phyloP scores from a whole-genome alignment of 805 yeast genomes.

The Dipodascus geniculatus region DNA sequence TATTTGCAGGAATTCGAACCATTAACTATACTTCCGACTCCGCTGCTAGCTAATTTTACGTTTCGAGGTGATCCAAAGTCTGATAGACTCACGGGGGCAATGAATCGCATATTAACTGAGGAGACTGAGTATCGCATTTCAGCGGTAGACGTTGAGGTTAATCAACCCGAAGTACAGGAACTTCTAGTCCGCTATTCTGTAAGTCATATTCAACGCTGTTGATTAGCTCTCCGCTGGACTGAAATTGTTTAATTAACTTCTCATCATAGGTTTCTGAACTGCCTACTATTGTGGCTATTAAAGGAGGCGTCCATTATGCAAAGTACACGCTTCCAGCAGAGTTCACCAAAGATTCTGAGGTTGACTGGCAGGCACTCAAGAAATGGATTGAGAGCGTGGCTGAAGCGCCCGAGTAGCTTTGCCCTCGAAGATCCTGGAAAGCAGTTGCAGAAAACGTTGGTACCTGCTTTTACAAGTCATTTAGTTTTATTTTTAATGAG shows the following conservation, averaged over 20 bases:
- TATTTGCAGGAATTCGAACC: conserved; percentile 49
- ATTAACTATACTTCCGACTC: conserved; percentile 38
- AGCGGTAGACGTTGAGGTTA: conserved; percentile 63
- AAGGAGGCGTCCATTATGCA: conserved; percentile 49
- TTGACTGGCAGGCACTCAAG: conserved; percentile 16
- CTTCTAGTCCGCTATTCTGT: conserved; percentile 39
- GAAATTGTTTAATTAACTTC: not conserved
- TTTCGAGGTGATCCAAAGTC: conserved; percentile 50
- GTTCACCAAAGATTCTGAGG: conserved; percentile 19
- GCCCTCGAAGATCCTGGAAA: not conserved
- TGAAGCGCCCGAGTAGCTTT: not conserved
- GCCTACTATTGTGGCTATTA: conserved; percentile 57
- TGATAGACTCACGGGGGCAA: conserved; percentile 48
- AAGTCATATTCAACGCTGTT: not conserved
- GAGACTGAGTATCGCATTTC: conserved; percentile 42
- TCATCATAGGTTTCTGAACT: conserved; percentile 33
- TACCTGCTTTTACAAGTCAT: no score
- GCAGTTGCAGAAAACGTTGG: not conserved
- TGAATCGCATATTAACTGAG: conserved; percentile 39
- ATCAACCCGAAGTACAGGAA: conserved; percentile 50
- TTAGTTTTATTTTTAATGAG: no score
- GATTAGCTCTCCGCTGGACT: not conserved
- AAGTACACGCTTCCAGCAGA: conserved; percentile 20
- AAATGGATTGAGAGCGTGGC: conserved; percentile 30
- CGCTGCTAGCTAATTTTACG: conserved; percentile 63